These are phyloP conservation scores for Zelonia costaricensis DNA, from an alignment of 208 protist species.

Conservation along the genomic window DNA sequence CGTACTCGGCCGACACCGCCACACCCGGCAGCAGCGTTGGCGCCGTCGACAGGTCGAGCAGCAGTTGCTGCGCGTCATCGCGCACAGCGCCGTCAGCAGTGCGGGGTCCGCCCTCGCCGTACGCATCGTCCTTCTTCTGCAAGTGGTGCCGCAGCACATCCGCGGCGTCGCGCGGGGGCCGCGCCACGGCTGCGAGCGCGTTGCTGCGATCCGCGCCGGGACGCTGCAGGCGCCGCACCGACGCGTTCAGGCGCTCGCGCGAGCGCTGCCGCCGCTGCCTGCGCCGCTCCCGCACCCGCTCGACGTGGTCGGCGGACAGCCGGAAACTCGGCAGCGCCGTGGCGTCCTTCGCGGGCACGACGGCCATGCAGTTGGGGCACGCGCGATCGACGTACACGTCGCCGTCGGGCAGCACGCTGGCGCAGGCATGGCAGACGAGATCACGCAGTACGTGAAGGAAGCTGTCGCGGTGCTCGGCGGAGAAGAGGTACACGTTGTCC, in stretches of 20 bases:
- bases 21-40: conserved; percentile 21
- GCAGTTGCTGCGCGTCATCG: conserved; percentile 18
- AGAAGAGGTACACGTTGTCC: conserved; percentile 72
- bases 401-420: conserved; percentile 49
- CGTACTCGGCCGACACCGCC: conserved; percentile 20
- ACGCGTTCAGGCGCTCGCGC: conserved; percentile 40
- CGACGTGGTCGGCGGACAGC: conserved; percentile 66
- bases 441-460: conserved; percentile 80
- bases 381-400: conserved; percentile 67
- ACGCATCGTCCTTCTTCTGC: background rate
- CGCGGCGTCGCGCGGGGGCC: conserved; percentile 40
- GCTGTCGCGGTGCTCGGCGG: conserved; percentile 53
- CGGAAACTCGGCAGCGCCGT: conserved; percentile 63
- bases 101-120: too few relatives aligned
- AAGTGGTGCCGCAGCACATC: conserved; percentile 34
- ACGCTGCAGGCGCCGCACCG: conserved; percentile 33
- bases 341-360: conserved; percentile 60
- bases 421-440: conserved; percentile 72
- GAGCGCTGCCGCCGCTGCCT: conserved; percentile 34
- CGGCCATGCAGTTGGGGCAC: conserved; percentile 68
- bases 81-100: background rate
- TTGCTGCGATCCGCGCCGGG: conserved; percentile 4
- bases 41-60: conserved; percentile 38
- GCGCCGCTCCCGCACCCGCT: conserved; percentile 48
- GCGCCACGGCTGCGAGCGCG: conserved; percentile 10